phyloP scores from a whole-genome alignment of 164 flowering plant species.

The Piper longum region DNA sequence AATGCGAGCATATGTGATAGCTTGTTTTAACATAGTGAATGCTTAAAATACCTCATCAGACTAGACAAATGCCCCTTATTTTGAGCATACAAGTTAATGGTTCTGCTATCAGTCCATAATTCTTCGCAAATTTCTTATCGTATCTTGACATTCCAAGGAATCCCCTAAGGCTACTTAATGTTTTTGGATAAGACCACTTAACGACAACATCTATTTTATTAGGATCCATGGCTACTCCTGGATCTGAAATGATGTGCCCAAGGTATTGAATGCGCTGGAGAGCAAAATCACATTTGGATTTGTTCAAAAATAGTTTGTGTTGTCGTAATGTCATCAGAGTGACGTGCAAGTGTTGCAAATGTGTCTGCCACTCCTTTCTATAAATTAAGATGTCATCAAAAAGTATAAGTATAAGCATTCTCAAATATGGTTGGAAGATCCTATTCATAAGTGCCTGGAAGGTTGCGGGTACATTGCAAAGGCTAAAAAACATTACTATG shows the following conservation, averaged over 20 bases:
- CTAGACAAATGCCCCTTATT: not conserved
- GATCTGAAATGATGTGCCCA: not conserved
- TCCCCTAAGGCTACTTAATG: not conserved
- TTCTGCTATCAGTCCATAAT: not conserved
- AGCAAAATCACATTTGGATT: not conserved
- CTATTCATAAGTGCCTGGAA: not conserved
- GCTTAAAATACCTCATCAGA: not conserved
- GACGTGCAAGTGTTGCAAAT: not conserved
- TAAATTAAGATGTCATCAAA: conserved; percentile 1
- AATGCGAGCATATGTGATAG: not conserved
- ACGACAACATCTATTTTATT: not conserved
- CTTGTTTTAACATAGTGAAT: not conserved
- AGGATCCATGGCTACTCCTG: not conserved
- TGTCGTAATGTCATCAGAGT: not conserved
- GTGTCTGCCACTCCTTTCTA: not conserved
- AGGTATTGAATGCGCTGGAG: not conserved
- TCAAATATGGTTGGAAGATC: not conserved
- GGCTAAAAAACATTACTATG: not conserved
- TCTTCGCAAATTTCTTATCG: not conserved
- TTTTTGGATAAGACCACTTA: not conserved
- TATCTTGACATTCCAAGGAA: not conserved
- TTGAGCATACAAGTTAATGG: not conserved
- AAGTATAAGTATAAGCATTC: not conserved
- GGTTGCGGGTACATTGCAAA: not conserved
- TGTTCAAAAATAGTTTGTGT: not conserved